A percentile compares a stretch with the other conserved stretches of the same genome.
Evolutionary conservation across 2,329 filamentous ascomycete genomes (phyloP).

Genomic region (Onygenales sp.): DNA sequence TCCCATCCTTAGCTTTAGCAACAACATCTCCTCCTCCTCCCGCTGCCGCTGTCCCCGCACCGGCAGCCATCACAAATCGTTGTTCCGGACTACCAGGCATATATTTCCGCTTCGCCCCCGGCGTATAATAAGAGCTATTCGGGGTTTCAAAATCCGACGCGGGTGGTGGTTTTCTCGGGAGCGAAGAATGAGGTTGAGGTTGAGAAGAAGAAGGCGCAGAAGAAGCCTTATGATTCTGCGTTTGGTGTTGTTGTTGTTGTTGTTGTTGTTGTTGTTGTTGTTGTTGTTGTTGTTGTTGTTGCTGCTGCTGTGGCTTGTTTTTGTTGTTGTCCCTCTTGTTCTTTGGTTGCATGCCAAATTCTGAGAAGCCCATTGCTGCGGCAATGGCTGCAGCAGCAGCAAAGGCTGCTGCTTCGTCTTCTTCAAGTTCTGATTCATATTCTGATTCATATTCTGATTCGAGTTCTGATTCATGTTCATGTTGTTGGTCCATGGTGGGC

Average conservation of each 20-base stretch:
- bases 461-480: too few species aligned
- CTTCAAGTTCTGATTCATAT: too few species aligned
- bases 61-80: not conserved
- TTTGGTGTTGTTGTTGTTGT: not conserved
- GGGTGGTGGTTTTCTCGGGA: not conserved
- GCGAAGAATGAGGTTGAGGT: not conserved
- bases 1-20: not conserved
- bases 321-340: not conserved
- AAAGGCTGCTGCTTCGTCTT: too few species aligned
- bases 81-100: not conserved
- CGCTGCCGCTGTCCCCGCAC: not conserved
- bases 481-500: too few species aligned
- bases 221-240: not conserved
- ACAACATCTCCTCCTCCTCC: not conserved
- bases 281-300: not conserved
- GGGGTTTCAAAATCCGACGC: too few species aligned
- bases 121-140: not conserved
- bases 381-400: not conserved
- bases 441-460: too few species aligned
- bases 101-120: not conserved
- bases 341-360: conserved; percentile 10
- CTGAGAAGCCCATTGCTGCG: conserved; percentile 2
- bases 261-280: not conserved
- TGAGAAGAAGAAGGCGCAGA: not conserved
- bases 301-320: not conserved